Percentiles rank a stretch among this genome's conserved stretches.
Conservation (phyloP, 2,329 filamentous ascomycete genomes). For the Clonostachys sp. region DNA sequence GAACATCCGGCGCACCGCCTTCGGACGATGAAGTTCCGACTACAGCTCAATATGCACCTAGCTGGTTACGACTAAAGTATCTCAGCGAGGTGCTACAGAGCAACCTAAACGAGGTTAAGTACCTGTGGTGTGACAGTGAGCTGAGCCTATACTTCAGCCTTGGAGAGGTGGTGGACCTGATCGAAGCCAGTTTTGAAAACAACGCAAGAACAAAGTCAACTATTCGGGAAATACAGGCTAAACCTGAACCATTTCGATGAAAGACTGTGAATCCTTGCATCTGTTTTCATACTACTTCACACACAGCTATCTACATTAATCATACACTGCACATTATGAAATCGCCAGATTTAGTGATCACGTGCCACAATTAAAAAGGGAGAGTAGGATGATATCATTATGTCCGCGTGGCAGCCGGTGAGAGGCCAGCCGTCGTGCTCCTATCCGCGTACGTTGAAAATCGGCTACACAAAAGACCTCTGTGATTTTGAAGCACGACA, state of each 20-base stretch:
- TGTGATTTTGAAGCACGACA: too few species aligned
- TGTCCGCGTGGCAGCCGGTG: too few species aligned
- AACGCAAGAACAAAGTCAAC: conserved; percentile 55
- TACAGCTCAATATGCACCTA: conserved; percentile 56
- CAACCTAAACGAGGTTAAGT: conserved; percentile 59
- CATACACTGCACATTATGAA: neutral
- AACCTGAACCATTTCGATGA: conserved; percentile 31
- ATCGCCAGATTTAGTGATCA: too few species aligned
- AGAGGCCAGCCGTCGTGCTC: too few species aligned
- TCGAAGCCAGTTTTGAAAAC: conserved; percentile 60
- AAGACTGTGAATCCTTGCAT: neutral
- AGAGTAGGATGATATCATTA: too few species aligned
- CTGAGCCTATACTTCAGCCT: conserved; percentile 58
- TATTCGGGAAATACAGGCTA: conserved; percentile 51
- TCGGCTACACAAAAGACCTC: too few species aligned
- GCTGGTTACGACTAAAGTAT: conserved; percentile 61
- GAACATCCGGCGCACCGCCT: conserved; percentile 13
- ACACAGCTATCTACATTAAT: neutral
- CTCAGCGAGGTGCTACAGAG: conserved; percentile 62
- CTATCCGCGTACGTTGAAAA: too few species aligned
- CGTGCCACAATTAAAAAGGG: too few species aligned
- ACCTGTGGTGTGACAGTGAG: conserved; percentile 62
- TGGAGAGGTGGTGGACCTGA: conserved; percentile 58
- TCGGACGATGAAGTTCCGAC: conserved; percentile 35
- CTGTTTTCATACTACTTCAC: neutral